These are phyloP conservation scores for Backusella sp. DNA, from an alignment of 192 early-diverging fungal species.

Conservation along the genomic window DNA sequence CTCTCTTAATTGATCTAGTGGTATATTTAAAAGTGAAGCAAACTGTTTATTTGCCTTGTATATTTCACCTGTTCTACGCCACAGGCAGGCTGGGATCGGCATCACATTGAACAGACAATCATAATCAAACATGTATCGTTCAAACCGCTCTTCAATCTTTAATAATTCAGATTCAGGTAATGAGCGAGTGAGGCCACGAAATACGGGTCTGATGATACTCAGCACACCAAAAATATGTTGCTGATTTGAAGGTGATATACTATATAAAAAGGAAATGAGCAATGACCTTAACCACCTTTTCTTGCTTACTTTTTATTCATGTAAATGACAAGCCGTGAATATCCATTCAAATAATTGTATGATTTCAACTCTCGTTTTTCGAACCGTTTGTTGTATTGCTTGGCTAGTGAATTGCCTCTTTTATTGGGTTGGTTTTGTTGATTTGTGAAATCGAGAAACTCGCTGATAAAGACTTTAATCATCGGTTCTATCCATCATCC, in stretches of 20 bases:
- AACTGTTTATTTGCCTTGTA: background rate
- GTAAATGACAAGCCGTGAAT: conserved; percentile 1
- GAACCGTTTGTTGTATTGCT: conserved; percentile 1
- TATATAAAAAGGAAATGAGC: background rate
- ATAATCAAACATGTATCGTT: conserved; percentile 1
- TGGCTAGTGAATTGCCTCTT: background rate
- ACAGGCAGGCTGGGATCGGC: background rate
- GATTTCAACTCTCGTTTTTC: background rate
- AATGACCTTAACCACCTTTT: background rate
- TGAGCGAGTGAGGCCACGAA: background rate
- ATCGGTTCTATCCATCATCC: background rate
- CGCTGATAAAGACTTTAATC: background rate
- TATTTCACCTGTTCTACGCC: conserved; percentile 4
- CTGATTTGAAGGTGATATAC: conserved; percentile 6
- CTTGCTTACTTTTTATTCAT: conserved; percentile 1
- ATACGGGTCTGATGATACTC: background rate
- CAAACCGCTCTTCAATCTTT: background rate
- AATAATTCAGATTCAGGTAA: background rate
- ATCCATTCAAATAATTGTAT: conserved; percentile 3
- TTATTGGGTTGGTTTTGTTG: background rate
- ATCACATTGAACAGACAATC: background rate
- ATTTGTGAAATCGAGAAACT: conserved; percentile 2
- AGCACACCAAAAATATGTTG: conserved; percentile 4
- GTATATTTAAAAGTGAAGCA: conserved; percentile 5
- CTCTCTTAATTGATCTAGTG: background rate